Evolutionary conservation across 2,329 filamentous ascomycete genomes (phyloP), one percentile per base, ranked within the genome.

Genomic region (Exophiala sp.): DNA sequence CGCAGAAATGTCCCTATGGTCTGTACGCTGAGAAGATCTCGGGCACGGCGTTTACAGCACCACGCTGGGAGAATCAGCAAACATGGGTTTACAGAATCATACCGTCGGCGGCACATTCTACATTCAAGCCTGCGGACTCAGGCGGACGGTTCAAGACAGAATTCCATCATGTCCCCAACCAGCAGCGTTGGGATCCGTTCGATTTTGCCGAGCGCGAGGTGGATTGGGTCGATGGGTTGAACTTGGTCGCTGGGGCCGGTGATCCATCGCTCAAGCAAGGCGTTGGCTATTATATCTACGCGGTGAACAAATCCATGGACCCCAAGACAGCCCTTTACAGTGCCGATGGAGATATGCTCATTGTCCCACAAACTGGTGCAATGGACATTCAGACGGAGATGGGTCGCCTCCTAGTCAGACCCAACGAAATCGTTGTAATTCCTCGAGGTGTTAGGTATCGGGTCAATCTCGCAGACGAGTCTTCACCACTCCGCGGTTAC

Each of bases 21-120:
- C 82, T 95, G 20, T 94, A 94, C 71, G 83, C 88, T 16, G 90
- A 95, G 72, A 87, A 88, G 74, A 78, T 89, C 40, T 88, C 85
- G 0, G 86, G 85, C 6, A 87, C 84, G 1, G 77, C 86, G 29
- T 89, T 89, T 66, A 88, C 85, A 3, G 83, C 84, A 1, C 84
- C 85, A 0, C 76, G 86, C 16, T 75, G 81, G 65, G 79, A 85
- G 55, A 89, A 87, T 70, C 81, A 82, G 65, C 85, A 88, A 67
- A 79, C 85, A 35, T 89, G 85, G 85, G 77, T 88, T 29, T 89
- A 89, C 66, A 80, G 85, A 9, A 82, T 87, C 58, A 71, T 85
- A 41, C 84, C 86, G 2, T 81, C 84, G 0, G 82, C 82, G 53
- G 74, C 81, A 0, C 83, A 88, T 58, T 68, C 71, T 44, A 68